phyloP scores from a whole-genome alignment of 805 yeast species.

The Spathaspora girioi region DNA sequence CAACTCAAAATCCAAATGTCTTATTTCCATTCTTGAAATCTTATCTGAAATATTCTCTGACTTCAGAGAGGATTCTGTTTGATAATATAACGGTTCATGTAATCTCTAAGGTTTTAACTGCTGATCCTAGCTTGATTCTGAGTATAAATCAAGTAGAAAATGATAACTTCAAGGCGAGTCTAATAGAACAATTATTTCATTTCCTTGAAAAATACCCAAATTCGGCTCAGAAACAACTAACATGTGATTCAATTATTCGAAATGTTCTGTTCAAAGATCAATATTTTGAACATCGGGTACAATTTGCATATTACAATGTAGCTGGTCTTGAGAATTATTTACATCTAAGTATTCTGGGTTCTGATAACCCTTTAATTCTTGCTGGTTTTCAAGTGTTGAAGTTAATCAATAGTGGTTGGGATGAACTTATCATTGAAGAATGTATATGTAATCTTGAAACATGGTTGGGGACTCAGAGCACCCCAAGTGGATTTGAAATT shows the following conservation, averaged over 20 bases:
- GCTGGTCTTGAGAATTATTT: constrained; percentile 12
- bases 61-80: neutral
- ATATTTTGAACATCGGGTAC: constrained; percentile 8
- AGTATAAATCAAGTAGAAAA: constrained; percentile 1
- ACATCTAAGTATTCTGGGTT: constrained; percentile 4
- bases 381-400: constrained; percentile 22
- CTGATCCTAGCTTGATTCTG: neutral
- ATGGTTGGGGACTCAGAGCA: neutral
- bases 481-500: constrained; percentile 19
- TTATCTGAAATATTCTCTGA: neutral
- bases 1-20: neutral
- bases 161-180: constrained; percentile 14
- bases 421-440: constrained; percentile 16
- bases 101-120: neutral
- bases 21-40: neutral
- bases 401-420: constrained; percentile 18
- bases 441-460: constrained; percentile 10
- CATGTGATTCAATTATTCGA: constrained; percentile 16
- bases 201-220: constrained; percentile 17
- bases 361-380: constrained; percentile 9
- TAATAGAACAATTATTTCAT: constrained; percentile 15
- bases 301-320: constrained; percentile 19
- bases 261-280: constrained; percentile 10
- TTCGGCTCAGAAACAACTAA: constrained; percentile 11
- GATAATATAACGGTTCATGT: neutral